These are phyloP conservation scores for Chaetomium globosum DNA, from an alignment of 2,329 filamentous ascomycete genomes.

Conservation along the genomic window DNA sequence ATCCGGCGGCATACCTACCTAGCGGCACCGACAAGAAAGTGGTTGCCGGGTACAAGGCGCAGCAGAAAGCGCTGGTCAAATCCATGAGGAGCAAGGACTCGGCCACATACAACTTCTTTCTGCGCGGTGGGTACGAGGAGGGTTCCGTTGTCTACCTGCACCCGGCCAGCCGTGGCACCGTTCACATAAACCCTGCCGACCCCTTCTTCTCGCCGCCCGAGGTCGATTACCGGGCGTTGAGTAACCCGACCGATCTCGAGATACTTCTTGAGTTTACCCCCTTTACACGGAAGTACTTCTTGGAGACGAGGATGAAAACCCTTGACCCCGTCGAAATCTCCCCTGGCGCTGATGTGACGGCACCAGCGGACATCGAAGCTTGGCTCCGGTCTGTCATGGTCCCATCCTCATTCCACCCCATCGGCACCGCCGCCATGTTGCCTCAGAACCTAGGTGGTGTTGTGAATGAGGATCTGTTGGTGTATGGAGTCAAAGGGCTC, in stretches of 20 bases:
- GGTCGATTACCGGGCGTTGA: constrained; percentile 46
- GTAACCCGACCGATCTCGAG: constrained; percentile 56
- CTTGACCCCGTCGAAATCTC: constrained; percentile 44
- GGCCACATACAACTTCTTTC: constrained; percentile 39
- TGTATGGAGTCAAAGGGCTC: constrained; percentile 50
- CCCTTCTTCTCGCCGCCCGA: constrained; percentile 44
- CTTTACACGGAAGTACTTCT: constrained; percentile 42
- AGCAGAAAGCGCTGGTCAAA: constrained; percentile 39
- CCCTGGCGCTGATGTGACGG: constrained; percentile 42
- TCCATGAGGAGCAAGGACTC: constrained; percentile 37
- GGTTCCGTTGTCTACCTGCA: constrained; percentile 42
- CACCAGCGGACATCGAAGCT: constrained; percentile 34
- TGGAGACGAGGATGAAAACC: constrained; percentile 32
- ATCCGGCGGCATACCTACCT: constrained; percentile 42
- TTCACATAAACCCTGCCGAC: constrained; percentile 44
- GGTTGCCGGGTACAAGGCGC: constrained; percentile 43
- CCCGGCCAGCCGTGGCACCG: constrained; percentile 45
- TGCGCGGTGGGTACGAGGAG: constrained; percentile 39
- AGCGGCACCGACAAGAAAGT: constrained; percentile 41
- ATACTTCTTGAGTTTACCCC: constrained; percentile 46
- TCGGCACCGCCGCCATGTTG: constrained; percentile 51
- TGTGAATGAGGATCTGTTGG: constrained; percentile 47
- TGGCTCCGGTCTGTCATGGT: constrained; percentile 33
- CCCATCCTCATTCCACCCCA: constrained; percentile 45
- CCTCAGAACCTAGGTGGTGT: constrained; percentile 49